Evolutionary conservation across 2,329 filamentous ascomycete genomes (phyloP), one percentile per base, ranked within the genome.

Genomic region (Alternaria ventricosa): DNA sequence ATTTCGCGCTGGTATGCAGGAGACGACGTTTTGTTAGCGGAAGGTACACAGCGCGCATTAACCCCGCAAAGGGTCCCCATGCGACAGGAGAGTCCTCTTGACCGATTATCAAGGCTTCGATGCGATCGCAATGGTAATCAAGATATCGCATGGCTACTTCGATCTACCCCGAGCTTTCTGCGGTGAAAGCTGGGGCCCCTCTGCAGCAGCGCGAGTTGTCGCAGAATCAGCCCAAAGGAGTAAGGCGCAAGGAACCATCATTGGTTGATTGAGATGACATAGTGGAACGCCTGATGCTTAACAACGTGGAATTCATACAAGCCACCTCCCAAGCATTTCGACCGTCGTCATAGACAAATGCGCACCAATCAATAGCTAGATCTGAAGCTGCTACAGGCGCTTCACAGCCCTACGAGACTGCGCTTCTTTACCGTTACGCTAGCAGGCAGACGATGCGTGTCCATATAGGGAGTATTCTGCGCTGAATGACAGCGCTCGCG

Each of bases 401-500:
- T 45, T 18, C 20, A 30, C 22, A 45, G 33, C 33, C 28, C 13
- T 22, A 30, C 22, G 12, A 46, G 22, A 36, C 6, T 46, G 46
- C 41, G 49, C 18, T 27, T 27, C 28, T 27, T 47, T 22, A 22
- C 51, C 11, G 46, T 25, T 23, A 15, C 15, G 22, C 41, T 45
- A 51, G 51, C 20, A 60, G 33, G 60, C 44, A 50, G 43, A 57
- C 44, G 43, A 64, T 43, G 43, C 30, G 15, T 25, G 55, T 61
- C 67, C 64, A 44, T 60, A 69, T 67, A 57, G 49, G 66, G 70
- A 64, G 33, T 36, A 71, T 69, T 71, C 22, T 66, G 70, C 69
- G 69, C 69, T 63, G 59, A 47, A 33, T 41, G 25, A 25, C 58
- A 50, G 50, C 56, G 49, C 28, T 55, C 18, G 53, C 47, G 28